Evolutionary conservation across 108 stramenopile genomes (phyloP).

Genomic region (Pseudonitzschia delicatissima): DNA sequence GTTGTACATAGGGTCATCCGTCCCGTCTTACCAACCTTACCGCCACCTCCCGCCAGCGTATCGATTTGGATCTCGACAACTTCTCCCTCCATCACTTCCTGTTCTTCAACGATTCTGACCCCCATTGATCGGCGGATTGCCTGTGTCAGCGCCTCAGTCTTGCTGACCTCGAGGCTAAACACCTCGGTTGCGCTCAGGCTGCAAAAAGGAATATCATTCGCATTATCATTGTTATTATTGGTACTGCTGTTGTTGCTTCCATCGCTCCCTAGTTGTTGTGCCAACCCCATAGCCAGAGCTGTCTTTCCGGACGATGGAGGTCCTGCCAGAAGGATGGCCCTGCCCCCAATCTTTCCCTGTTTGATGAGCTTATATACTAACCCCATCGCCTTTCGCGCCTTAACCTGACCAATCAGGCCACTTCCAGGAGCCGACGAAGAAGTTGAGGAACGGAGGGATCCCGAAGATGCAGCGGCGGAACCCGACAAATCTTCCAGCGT

Average conservation of each 20-base stretch:
- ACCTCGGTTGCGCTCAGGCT: constrained; percentile 96
- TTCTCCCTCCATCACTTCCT: constrained; percentile 99
- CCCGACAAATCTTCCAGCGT: constrained; percentile 64
- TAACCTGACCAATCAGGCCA: constrained; percentile 97
- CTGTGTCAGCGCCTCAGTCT: constrained; percentile 99
- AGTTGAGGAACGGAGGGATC: constrained; percentile 49
- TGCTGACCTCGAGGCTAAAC: constrained; percentile 96
- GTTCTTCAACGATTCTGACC: constrained; percentile 97
- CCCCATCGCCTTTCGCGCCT: constrained; percentile 96
- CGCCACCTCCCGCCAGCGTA: constrained; percentile 32
- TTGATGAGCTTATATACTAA: constrained; percentile 96
- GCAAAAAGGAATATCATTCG: constrained; percentile 83
- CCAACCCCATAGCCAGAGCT: constrained; percentile 94
- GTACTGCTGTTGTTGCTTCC: constrained; percentile 7
- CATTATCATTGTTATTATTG: neutral
- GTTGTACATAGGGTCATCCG: constrained; percentile 96
- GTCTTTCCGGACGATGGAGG: constrained; percentile 99
- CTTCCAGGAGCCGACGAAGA: neutral
- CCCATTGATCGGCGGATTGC: constrained; percentile 93
- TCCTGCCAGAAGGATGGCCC: constrained; percentile 94
- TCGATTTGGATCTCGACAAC: constrained; percentile 99
- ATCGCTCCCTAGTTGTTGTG: constrained; percentile 91
- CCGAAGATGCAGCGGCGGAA: constrained; percentile 21
- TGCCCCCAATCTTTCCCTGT: constrained; percentile 94
- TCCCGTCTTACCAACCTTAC: constrained; percentile 87